Conservation (phyloP, 2,329 filamentous ascomycete species). For the Tolypocladium inflatum region DNA sequence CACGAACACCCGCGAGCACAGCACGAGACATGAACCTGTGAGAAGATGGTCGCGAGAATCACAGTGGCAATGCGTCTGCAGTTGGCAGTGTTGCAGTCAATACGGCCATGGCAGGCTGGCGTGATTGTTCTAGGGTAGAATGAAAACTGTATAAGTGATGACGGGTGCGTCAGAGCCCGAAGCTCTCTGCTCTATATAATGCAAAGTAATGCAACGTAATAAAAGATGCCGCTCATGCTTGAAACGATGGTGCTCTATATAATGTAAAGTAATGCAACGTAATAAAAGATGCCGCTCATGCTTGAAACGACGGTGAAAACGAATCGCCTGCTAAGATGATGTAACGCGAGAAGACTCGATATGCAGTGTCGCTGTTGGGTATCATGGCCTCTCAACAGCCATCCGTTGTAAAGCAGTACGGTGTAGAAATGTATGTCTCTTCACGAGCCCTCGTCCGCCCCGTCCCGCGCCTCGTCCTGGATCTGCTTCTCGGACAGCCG, state of each 20-base stretch:
- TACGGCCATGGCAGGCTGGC: neutral
- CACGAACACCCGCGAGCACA: neutral
- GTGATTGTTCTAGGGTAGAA: neutral
- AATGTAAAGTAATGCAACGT: no score
- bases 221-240: neutral
- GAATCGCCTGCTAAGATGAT: neutral
- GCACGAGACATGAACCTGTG: no score
- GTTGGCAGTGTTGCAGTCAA: neutral
- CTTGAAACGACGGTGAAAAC: neutral
- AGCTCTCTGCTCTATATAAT: neutral
- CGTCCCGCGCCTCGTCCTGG: slow-evolving; percentile 8
- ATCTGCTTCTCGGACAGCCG: slow-evolving; percentile 27
- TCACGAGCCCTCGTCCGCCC: neutral
- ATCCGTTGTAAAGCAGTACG: neutral
- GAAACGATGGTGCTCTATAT: neutral
- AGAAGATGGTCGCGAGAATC: no score
- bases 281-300: neutral
- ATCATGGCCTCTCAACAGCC: neutral
- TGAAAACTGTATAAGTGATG: neutral
- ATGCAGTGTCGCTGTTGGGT: neutral
- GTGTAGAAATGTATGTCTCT: neutral
- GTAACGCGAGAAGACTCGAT: neutral
- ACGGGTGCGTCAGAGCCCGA: neutral
- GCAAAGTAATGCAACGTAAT: neutral
- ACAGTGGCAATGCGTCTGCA: no score